Percentiles rank a stretch among this genome's conserved stretches.
phyloP scores from a whole-genome alignment of 306 rosid species.

The Acmispon strigosus region DNA sequence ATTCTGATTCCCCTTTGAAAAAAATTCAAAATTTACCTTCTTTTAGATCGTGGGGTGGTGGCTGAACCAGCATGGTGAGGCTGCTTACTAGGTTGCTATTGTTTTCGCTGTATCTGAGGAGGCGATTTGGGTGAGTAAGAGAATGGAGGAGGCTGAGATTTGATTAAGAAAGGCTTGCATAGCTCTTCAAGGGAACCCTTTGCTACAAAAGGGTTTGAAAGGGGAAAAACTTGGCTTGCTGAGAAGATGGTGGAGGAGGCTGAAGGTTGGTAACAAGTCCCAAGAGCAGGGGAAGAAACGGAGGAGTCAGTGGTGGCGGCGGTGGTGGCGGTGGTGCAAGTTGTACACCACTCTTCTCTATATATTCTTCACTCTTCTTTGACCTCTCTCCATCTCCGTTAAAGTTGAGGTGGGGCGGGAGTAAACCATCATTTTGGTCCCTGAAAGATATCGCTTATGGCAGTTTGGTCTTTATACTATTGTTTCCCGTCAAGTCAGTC shows the following conservation, averaged over 20 bases:
- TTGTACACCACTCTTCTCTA: too few species aligned
- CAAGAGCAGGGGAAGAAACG: neutral
- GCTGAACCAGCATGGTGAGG: constrained; percentile 31
- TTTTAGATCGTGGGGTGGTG: constrained; percentile 65
- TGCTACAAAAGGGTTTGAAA: constrained; percentile 43
- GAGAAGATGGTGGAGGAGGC: too few species aligned
- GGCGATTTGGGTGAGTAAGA: constrained; percentile 27
- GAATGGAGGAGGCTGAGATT: constrained; percentile 32
- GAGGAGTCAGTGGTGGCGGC: constrained; percentile 10
- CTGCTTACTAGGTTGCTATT: constrained; percentile 16
- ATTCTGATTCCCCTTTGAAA: neutral
- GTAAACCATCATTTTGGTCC: too few species aligned
- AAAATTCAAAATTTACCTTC: constrained; percentile 46
- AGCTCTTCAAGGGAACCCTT: constrained; percentile 48
- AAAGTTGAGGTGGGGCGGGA: too few species aligned
- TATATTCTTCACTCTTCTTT: too few species aligned
- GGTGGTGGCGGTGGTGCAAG: constrained; percentile 31
- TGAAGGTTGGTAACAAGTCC: too few species aligned
- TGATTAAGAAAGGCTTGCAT: constrained; percentile 73
- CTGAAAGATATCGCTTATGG: too few species aligned
- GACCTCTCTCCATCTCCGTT: too few species aligned
- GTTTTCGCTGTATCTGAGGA: constrained; percentile 23
- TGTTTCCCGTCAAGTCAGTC: too few species aligned
- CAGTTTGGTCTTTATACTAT: too few species aligned
- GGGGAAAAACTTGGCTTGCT: constrained; percentile 20